These are phyloP conservation scores for Blakeslea trispora DNA, from an alignment of 371 early-diverging fungal genomes.

Conservation along the genomic window DNA sequence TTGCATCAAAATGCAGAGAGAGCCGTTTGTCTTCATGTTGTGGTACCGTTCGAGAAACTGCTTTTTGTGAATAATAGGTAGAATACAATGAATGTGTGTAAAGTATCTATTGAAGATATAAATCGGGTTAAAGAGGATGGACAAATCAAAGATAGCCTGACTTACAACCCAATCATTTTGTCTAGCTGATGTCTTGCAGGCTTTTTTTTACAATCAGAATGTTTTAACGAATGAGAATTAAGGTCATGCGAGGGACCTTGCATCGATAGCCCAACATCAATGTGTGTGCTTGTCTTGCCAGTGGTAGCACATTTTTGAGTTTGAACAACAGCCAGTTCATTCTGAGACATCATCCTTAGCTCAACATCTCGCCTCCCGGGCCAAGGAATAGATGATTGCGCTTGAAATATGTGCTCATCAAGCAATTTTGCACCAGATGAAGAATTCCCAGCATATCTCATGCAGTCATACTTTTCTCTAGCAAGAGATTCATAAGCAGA, in stretches of 20 bases:
- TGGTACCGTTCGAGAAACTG: constrained; percentile 46
- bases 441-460: constrained; percentile 49
- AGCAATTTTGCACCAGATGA: constrained; percentile 37
- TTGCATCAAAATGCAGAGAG: constrained; percentile 41
- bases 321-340: constrained; percentile 45
- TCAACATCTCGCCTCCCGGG: constrained; percentile 46
- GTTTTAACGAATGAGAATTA: not conserved
- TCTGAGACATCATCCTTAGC: constrained; percentile 39
- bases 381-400: constrained; percentile 34
- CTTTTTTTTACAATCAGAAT: constrained; percentile 1
- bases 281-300: constrained; percentile 20
- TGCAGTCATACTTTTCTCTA: constrained; percentile 42
- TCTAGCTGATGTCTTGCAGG: constrained; percentile 19
- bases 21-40: constrained; percentile 8
- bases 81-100: constrained; percentile 45
- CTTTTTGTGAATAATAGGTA: constrained; percentile 55
- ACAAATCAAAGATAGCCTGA: constrained; percentile 3
- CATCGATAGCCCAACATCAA: constrained; percentile 42
- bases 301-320: constrained; percentile 12
- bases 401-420: constrained; percentile 40
- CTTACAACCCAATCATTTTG: constrained; percentile 21
- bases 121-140: not conserved
- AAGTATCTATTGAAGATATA: constrained; percentile 35
- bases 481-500: constrained; percentile 11
- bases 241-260: not conserved